Conservation (phyloP, 306 rosid species). For the Quercus agrifolia region DNA sequence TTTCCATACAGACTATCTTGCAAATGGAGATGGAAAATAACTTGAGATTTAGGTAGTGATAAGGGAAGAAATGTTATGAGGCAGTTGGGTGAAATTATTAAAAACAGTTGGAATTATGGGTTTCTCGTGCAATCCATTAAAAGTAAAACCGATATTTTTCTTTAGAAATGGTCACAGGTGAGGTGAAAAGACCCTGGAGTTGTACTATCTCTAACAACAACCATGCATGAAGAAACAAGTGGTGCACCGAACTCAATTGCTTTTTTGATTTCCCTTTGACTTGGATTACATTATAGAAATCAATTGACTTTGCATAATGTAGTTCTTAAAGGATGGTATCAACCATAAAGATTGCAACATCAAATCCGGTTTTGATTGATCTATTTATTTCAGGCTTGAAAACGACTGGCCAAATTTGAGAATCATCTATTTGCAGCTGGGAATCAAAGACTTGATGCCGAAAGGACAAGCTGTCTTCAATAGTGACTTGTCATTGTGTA, state of each 20-base stretch:
- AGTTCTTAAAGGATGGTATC: neutral
- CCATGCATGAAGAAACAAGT: neutral
- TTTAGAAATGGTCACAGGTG: slow-evolving; percentile 45
- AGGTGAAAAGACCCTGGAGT: slow-evolving; percentile 22
- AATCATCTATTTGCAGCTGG: no score
- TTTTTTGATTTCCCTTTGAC: neutral
- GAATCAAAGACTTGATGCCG: no score
- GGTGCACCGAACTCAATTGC: neutral
- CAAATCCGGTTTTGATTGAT: no score
- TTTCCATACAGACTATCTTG: neutral
- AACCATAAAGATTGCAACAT: neutral
- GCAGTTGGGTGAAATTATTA: slow-evolving; percentile 42
- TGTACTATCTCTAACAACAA: neutral
- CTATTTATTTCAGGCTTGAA: no score
- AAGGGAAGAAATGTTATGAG: slow-evolving; percentile 5
- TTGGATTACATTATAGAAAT: neutral
- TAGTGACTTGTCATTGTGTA: no score
- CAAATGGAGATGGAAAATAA: neutral
- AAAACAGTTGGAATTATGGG: slow-evolving; percentile 48
- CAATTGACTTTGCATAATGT: neutral
- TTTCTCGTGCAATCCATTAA: slow-evolving; percentile 51
- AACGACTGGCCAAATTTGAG: no score
- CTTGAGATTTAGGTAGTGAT: slow-evolving; percentile 3
- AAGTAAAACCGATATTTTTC: slow-evolving; percentile 13
- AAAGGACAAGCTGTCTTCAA: no score